Evolutionary conservation across 345 rosid species (phyloP), one percentile per base, ranked within the genome.

Genomic region (Populus simonii): DNA sequence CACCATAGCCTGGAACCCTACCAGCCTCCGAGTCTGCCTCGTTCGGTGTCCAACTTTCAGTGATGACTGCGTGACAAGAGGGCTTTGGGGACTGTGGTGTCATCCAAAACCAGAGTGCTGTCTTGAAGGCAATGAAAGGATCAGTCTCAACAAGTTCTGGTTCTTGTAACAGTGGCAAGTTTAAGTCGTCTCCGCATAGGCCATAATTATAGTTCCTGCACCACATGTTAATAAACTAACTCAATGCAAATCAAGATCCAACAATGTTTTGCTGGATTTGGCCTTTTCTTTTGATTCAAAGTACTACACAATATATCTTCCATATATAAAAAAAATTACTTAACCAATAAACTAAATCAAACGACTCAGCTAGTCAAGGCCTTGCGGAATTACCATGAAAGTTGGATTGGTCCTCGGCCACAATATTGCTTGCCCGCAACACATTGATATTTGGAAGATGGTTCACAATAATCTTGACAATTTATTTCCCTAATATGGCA

Each of bases 341-440:
- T 31, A 31, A 31, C 4, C 33, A 2, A 31, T 31, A 31, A 31
- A 31, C 33, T 31, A 3, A 31, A 31, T 31, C 3, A 31, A 31
- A 31, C 33, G 33, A 31, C 33, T 31, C 33, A 0, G 33, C 33
- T 31, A 3, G 33, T 31, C 33, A 31, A 31, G 33, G 33, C 33
- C 33, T 31, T 31, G 33, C 33, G 41, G 41, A 38, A 10, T 47
- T 45, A 47, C 74, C 62, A 51, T 0, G 74, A n/a, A 6, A 71
- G 62, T 49, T 47, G 74, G 35, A 71, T 47, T 11, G 74, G 74
- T 2, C 74, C 74, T 8, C 74, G 74, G 62, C 62, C 74, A 17
- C 23, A 47, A 18, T 71, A 71, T 47, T 71, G 61, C 29, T 51
- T 45, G 62, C 74, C 74, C 29, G 18, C 7, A 45, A 62, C 61